phyloP scores from a whole-genome alignment of 345 rosid genomes.

The Erucastrum elatum region DNA sequence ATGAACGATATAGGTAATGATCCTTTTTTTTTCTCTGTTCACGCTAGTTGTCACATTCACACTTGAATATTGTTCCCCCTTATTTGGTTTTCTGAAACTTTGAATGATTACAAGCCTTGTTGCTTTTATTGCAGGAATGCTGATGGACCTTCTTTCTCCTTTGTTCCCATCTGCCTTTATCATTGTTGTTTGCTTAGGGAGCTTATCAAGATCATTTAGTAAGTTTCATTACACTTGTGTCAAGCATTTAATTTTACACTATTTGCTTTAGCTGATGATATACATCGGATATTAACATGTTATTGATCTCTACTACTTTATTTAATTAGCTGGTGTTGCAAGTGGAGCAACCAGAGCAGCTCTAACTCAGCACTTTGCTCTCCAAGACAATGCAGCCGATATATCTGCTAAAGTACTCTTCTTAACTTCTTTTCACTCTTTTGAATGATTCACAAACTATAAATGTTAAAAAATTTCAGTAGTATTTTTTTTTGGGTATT shows the following conservation, averaged over 20 bases:
- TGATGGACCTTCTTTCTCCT: constrained; percentile 95
- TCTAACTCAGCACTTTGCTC: constrained; percentile 94
- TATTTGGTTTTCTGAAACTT: constrained; percentile 12
- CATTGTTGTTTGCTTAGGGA: constrained; percentile 90
- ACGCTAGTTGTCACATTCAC: neutral
- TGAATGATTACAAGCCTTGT: constrained; percentile 21
- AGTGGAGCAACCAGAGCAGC: constrained; percentile 99
- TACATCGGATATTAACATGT: too few relatives aligned
- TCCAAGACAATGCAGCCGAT: constrained; percentile 92
- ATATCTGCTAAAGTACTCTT: constrained; percentile 89
- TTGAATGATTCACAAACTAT: constrained; percentile 8
- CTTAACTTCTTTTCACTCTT: constrained; percentile 22
- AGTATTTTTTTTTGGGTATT: neutral
- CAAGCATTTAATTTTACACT: neutral
- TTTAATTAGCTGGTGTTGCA: constrained; percentile 97
- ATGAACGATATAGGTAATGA: constrained; percentile 99
- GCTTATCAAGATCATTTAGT: constrained; percentile 94
- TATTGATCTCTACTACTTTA: too few relatives aligned
- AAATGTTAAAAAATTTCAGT: neutral
- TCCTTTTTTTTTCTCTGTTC: constrained; percentile 24
- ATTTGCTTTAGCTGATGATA: too few relatives aligned
- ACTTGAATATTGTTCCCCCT: neutral
- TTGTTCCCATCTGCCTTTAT: constrained; percentile 86
- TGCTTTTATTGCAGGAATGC: constrained; percentile 73
- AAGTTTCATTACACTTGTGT: constrained; percentile 43